phyloP scores from a whole-genome alignment of 2,329 filamentous ascomycete species.

The Hypoxylon rubiginosum region DNA sequence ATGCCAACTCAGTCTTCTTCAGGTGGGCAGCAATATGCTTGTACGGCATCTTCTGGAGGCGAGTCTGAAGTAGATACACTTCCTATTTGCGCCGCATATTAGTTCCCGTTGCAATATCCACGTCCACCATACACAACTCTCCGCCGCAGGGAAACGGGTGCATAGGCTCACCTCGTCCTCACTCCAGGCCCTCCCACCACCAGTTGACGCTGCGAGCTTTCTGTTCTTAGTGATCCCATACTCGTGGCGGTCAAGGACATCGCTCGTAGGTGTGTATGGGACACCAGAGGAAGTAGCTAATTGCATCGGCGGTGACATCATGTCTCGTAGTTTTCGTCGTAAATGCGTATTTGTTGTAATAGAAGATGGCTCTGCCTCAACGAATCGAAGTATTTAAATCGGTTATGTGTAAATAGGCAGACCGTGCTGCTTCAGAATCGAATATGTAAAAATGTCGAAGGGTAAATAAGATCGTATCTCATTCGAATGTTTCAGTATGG shows the following conservation, averaged over 20 bases:
- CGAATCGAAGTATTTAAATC: constrained; percentile 52
- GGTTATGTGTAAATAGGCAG: constrained; percentile 54
- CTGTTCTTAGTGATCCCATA: constrained; percentile 74
- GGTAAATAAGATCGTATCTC: constrained; percentile 37
- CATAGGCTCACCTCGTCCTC: constrained; percentile 79
- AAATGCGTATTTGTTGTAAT: constrained; percentile 20
- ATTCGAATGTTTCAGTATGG: constrained; percentile 35
- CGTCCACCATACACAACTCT: not conserved
- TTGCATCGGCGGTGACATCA: constrained; percentile 66
- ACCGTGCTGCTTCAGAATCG: constrained; percentile 61
- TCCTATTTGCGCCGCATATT: constrained; percentile 66
- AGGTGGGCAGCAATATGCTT: constrained; percentile 89
- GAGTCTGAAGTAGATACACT: constrained; percentile 84
- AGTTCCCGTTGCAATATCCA: constrained; percentile 17
- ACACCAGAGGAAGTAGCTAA: constrained; percentile 58
- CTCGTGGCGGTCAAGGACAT: constrained; percentile 69
- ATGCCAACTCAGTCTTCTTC: constrained; percentile 90
- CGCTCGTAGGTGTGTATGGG: constrained; percentile 65
- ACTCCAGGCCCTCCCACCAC: constrained; percentile 85
- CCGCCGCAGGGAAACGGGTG: constrained; percentile 6
- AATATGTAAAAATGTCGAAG: constrained; percentile 49
- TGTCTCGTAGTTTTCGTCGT: constrained; percentile 38
- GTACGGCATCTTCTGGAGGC: constrained; percentile 89
- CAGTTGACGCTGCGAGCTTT: constrained; percentile 74
- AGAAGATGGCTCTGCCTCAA: constrained; percentile 52